Conservation (phyloP, 1,139 yeast genomes). For the Yamadazyma atlantica region DNA sequence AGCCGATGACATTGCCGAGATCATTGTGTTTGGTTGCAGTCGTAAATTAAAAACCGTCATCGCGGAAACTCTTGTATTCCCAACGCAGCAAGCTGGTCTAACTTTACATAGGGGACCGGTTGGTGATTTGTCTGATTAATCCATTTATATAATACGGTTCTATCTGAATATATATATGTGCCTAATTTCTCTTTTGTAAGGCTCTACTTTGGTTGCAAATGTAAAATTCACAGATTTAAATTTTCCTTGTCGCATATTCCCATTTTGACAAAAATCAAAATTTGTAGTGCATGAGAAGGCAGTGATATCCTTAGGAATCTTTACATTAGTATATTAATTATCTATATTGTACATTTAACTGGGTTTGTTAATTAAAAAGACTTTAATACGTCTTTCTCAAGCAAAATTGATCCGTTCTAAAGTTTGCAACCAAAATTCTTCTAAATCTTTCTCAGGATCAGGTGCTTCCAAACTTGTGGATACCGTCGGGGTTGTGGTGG, state of each 20-base stretch:
- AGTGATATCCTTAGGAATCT: no score
- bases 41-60: conserved; percentile 51
- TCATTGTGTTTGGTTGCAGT: conserved; percentile 48
- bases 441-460: conserved; percentile 9
- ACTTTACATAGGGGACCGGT: conserved; percentile 36
- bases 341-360: no score
- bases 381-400: neutral
- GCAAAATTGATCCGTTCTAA: conserved; percentile 12
- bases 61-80: conserved; percentile 51
- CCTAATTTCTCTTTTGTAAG: neutral
- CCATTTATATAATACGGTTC: no score
- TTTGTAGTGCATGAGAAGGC: no score
- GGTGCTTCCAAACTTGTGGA: conserved; percentile 1
- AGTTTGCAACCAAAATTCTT: conserved; percentile 13
- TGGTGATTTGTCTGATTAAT: conserved; percentile 7
- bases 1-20: conserved; percentile 51
- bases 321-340: no score
- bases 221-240: no score
- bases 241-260: no score
- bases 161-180: conserved; percentile 1
- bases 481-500: conserved; percentile 3
- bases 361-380: neutral
- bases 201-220: no score
- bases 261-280: no score
- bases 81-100: conserved; percentile 60